Percentiles rank a stretch among this genome's conserved stretches.
These are phyloP conservation scores for Phytopythium oedochilum DNA, from an alignment of 352 stramenopile genomes.

Conservation along the genomic window DNA sequence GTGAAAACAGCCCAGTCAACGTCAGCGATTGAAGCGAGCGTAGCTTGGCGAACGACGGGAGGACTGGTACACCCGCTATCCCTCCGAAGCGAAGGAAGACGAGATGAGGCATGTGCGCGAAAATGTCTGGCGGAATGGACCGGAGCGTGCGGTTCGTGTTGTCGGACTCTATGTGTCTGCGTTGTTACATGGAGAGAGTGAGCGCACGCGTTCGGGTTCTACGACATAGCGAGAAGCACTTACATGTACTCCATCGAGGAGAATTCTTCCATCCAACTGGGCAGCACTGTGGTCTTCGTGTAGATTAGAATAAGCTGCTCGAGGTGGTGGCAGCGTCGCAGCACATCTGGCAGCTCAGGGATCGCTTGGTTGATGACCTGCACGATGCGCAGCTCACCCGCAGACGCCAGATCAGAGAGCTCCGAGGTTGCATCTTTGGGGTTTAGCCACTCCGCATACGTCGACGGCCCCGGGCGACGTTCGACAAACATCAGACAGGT, in stretches of 20 bases:
- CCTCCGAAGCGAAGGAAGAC: slow-evolving; percentile 26
- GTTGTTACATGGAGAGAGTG: not conserved
- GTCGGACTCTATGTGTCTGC: slow-evolving; percentile 26
- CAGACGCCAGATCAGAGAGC: slow-evolving; percentile 18
- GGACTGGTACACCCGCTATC: slow-evolving; percentile 15
- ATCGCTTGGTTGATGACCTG: slow-evolving; percentile 42
- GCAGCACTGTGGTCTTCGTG: slow-evolving; percentile 21
- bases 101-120: slow-evolving; percentile 31
- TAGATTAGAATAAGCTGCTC: slow-evolving; percentile 29
- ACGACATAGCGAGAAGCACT: no score
- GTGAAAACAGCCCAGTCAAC: slow-evolving; percentile 12
- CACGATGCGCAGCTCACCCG: slow-evolving; percentile 31
- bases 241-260: slow-evolving; percentile 28
- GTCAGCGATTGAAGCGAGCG: slow-evolving; percentile 25
- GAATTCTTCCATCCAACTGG: slow-evolving; percentile 21
- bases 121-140: slow-evolving; percentile 13
- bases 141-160: slow-evolving; percentile 18
- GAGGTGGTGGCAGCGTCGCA: slow-evolving; percentile 26
- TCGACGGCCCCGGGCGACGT: slow-evolving; percentile 15
- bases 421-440: slow-evolving; percentile 22
- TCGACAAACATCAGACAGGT: slow-evolving; percentile 40
- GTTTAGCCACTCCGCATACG: slow-evolving; percentile 30
- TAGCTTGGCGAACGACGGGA: slow-evolving; percentile 27
- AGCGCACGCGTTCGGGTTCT: no score
- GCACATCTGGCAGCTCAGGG: slow-evolving; percentile 20